These are phyloP conservation scores for Boletus subparvulus DNA, from an alignment of 768 basidiomycete genomes.

Conservation along the genomic window DNA sequence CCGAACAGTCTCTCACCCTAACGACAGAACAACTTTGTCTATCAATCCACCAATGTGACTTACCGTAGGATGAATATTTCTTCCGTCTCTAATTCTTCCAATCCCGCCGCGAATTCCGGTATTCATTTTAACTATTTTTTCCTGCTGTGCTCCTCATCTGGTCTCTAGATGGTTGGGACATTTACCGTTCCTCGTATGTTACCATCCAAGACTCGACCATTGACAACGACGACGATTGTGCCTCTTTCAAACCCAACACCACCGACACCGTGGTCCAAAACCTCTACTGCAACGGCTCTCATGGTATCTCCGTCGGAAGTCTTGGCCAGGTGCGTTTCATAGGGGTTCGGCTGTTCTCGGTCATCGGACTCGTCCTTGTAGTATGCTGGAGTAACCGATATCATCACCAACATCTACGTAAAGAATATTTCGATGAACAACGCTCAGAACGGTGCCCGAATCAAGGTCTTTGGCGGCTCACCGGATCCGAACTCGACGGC, in stretches of 20 bases:
- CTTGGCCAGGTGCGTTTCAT: conserved; percentile 38
- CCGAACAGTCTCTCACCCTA: background rate
- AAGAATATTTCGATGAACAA: conserved; percentile 45
- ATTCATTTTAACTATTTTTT: background rate
- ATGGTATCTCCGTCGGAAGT: conserved; percentile 50
- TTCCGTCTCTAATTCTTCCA: conserved; percentile 35
- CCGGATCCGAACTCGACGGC: conserved; percentile 38
- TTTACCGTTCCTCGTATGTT: conserved; percentile 40
- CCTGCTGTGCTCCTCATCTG: background rate
- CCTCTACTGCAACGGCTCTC: conserved; percentile 39
- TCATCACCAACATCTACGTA: conserved; percentile 44
- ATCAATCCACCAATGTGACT: conserved; percentile 41
- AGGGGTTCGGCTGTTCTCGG: background rate
- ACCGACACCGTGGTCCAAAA: conserved; percentile 43
- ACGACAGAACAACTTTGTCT: conserved; percentile 40
- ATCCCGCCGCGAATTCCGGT: conserved; percentile 37
- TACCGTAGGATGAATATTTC: conserved; percentile 40
- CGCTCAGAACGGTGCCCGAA: conserved; percentile 49
- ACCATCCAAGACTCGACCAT: conserved; percentile 39
- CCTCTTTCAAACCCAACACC: conserved; percentile 31
- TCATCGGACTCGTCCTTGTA: conserved; percentile 5
- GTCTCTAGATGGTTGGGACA: conserved; percentile 46
- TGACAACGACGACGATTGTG: conserved; percentile 44
- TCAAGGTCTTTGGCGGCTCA: conserved; percentile 51
- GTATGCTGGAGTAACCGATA: conserved; percentile 41